A percentile compares a stretch with the other conserved stretches of the same genome.
Conservation (phyloP, 1,139 yeast genomes). For the Hemisphaericaspora xylanilytica region DNA sequence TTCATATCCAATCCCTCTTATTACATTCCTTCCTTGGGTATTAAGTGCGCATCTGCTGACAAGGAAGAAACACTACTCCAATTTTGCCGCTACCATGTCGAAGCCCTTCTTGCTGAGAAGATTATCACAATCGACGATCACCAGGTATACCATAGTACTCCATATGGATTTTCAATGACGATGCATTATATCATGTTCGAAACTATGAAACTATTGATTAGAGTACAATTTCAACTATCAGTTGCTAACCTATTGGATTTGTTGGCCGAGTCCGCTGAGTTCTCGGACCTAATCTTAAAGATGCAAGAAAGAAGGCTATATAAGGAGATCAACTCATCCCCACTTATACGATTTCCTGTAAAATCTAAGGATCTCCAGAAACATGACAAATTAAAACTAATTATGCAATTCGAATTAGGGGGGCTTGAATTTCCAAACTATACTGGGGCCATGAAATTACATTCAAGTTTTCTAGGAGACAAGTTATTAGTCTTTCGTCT, state of each 20-base stretch:
- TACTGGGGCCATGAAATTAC: slow-evolving; percentile 35
- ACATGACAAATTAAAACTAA: slow-evolving; percentile 31
- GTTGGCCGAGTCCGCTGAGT: slow-evolving; percentile 37
- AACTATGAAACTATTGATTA: slow-evolving; percentile 37
- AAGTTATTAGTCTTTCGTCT: slow-evolving; percentile 38
- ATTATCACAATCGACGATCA: slow-evolving; percentile 19
- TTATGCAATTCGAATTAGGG: slow-evolving; percentile 48
- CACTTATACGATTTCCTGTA: slow-evolving; percentile 30
- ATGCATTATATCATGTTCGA: slow-evolving; percentile 42
- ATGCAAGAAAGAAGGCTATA: slow-evolving; percentile 43
- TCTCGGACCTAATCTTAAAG: slow-evolving; percentile 34
- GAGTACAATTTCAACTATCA: slow-evolving; percentile 9
- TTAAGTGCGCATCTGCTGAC: slow-evolving; percentile 11
- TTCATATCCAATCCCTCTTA: slow-evolving; percentile 35
- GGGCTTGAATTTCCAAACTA: slow-evolving; percentile 43
- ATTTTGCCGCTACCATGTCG: slow-evolving; percentile 29
- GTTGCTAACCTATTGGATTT: slow-evolving; percentile 24
- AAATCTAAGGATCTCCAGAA: slow-evolving; percentile 20
- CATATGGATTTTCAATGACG: slow-evolving; percentile 46
- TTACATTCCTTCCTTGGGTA: slow-evolving; percentile 25
- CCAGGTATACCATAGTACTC: slow-evolving; percentile 25
- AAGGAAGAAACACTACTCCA: slow-evolving; percentile 24
- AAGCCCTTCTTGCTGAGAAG: slow-evolving; percentile 23
- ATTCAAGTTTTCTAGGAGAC: slow-evolving; percentile 40
- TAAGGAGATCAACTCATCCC: slow-evolving; percentile 38